Conservation (phyloP, 2,329 filamentous ascomycete genomes). For the Pseudogymnoascus pannorum region DNA sequence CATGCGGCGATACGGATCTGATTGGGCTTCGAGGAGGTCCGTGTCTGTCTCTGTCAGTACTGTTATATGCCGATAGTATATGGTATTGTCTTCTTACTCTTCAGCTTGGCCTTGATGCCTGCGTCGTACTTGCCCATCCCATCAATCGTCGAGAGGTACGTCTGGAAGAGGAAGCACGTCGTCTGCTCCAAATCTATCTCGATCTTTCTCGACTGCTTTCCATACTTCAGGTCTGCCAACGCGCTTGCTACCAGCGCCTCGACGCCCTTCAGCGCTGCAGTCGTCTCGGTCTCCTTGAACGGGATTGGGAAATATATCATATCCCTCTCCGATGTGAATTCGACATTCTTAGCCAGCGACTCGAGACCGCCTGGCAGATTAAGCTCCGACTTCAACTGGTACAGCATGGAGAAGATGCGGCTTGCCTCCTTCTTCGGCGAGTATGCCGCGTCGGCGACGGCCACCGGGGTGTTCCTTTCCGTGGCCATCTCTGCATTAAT, state of each 20-base stretch:
- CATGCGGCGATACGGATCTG: constrained; percentile 61
- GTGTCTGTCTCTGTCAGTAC: too few species aligned
- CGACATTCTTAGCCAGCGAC: constrained; percentile 22
- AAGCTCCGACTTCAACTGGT: constrained; percentile 12
- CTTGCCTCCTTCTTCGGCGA: constrained; percentile 15
- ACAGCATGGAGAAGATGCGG: constrained; percentile 16
- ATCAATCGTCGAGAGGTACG: constrained; percentile 49
- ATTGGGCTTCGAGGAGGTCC: constrained; percentile 63
- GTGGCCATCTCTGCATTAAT: background rate
- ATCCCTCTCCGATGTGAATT: constrained; percentile 31
- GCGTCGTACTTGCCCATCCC: constrained; percentile 43
- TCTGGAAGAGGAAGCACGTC: constrained; percentile 49
- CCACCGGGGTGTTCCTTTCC: background rate
- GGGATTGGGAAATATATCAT: constrained; percentile 39
- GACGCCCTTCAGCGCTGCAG: constrained; percentile 36
- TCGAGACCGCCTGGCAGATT: constrained; percentile 26
- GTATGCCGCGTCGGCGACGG: constrained; percentile 9
- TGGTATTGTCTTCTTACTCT: too few species aligned
- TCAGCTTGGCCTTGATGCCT: constrained; percentile 39
- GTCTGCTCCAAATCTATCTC: constrained; percentile 46
- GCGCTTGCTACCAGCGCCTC: constrained; percentile 46
- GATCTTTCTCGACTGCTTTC: constrained; percentile 35
- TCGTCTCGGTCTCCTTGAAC: constrained; percentile 37
- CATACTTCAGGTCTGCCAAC: constrained; percentile 48
- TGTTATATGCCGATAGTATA: too few species aligned